A percentile compares a stretch with the other conserved stretches of the same genome.
These are phyloP conservation scores for Ustilago nuda DNA, from an alignment of 1,284 basidiomycete species.

Conservation along the genomic window DNA sequence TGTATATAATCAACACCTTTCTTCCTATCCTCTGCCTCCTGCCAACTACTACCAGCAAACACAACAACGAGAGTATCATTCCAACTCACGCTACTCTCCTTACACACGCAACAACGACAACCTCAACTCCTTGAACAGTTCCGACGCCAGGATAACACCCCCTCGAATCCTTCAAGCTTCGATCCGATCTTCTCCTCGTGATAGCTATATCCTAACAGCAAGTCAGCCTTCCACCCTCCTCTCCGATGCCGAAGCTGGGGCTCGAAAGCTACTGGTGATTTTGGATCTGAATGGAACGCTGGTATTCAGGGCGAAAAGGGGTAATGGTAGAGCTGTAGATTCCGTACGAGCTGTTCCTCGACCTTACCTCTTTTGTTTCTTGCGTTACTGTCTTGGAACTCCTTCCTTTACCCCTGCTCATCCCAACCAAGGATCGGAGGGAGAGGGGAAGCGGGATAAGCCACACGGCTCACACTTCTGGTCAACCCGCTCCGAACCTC, in stretches of 20 bases:
- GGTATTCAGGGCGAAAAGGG: slow-evolving; percentile 74
- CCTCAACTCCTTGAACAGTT: slow-evolving; percentile 1
- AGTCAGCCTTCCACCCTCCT: slow-evolving; percentile 8
- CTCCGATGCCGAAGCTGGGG: slow-evolving; percentile 16
- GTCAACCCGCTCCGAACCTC: slow-evolving; percentile 17
- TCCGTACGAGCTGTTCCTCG: slow-evolving; percentile 59
- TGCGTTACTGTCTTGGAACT: slow-evolving; percentile 72
- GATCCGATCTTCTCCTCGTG: slow-evolving; percentile 30
- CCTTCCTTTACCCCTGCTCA: neutral
- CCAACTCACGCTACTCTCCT: slow-evolving; percentile 10
- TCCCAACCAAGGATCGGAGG: no score
- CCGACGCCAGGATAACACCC: neutral
- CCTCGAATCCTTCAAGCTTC: slow-evolving; percentile 4
- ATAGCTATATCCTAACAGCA: slow-evolving; percentile 27
- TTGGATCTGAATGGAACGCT: slow-evolving; percentile 86
- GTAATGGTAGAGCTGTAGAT: slow-evolving; percentile 25
- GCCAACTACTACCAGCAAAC: slow-evolving; percentile 7
- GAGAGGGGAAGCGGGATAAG: neutral
- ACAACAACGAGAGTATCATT: slow-evolving; percentile 17
- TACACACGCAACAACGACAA: slow-evolving; percentile 4
- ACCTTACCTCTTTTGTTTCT: slow-evolving; percentile 79
- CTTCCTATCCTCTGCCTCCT: neutral
- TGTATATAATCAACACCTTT: neutral
- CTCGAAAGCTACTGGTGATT: slow-evolving; percentile 73
- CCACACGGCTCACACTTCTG: slow-evolving; percentile 60